Percentiles rank a stretch among this genome's conserved stretches.
These are phyloP conservation scores for Tetrahymena borealis DNA, from an alignment of 73 alveolate species.

Conservation along the genomic window DNA sequence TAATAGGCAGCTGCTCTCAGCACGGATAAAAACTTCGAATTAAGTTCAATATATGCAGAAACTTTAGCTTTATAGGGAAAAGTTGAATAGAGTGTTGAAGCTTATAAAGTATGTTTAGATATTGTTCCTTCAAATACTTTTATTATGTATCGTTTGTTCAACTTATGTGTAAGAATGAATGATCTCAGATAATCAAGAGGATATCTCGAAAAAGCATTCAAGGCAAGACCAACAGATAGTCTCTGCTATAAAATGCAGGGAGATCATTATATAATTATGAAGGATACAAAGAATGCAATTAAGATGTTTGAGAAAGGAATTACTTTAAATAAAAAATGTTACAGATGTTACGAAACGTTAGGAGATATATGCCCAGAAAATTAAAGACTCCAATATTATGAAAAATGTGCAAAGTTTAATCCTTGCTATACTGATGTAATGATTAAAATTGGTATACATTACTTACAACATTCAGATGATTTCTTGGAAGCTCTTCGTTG, in stretches of 20 bases:
- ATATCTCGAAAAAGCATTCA: not conserved
- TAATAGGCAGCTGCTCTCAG: not conserved
- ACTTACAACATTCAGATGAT: not conserved
- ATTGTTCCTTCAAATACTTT: not conserved
- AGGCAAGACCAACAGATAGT: not conserved
- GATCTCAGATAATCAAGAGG: not conserved
- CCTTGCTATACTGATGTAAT: not conserved
- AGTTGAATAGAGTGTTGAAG: not conserved
- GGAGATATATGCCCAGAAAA: not conserved
- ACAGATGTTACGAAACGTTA: not conserved
- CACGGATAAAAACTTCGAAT: not conserved
- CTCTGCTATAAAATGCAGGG: not conserved
- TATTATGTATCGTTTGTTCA: not conserved
- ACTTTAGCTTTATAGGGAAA: not conserved
- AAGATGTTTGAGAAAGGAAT: not conserved
- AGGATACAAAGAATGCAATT: not conserved
- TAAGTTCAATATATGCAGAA: not conserved
- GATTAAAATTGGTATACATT: not conserved
- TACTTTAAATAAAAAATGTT: not conserved
- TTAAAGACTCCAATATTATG: not conserved
- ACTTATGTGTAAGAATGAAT: not conserved
- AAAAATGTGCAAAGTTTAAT: not conserved
- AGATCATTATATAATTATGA: not conserved
- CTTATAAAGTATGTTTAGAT: not conserved
- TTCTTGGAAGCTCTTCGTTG: not conserved